A percentile compares a stretch with the other conserved stretches of the same genome.
phyloP scores from a whole-genome alignment of 345 rosid species.

The Gossypium turneri region DNA sequence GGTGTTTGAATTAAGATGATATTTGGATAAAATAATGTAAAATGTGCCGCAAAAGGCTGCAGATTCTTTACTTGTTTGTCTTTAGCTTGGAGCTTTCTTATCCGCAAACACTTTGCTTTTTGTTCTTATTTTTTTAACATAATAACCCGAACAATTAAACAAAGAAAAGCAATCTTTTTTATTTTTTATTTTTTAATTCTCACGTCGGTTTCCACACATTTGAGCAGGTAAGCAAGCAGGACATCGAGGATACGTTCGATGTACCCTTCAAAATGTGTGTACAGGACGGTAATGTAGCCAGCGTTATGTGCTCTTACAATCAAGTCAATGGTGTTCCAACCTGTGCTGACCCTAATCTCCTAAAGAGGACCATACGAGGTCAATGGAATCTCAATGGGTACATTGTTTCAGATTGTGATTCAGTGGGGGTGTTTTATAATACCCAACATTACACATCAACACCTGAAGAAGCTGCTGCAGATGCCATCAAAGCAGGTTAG shows the following conservation, averaged over 20 bases:
- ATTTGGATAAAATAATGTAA: too few relatives aligned
- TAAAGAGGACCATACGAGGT: conserved; percentile 48
- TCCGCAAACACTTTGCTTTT: not conserved
- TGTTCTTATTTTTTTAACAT: not conserved
- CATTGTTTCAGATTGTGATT: conserved; percentile 86
- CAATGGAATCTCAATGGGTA: conserved; percentile 89
- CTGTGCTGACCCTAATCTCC: conserved; percentile 73
- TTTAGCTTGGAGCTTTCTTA: too few relatives aligned
- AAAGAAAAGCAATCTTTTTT: not conserved
- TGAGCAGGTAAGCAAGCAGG: conserved; percentile 77
- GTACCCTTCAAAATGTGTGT: conserved; percentile 83
- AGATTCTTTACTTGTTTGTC: not conserved
- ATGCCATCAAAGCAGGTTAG: conserved; percentile 76
- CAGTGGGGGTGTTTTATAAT: conserved; percentile 64
- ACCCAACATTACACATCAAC: conserved; percentile 61
- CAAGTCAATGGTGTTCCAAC: conserved; percentile 84
- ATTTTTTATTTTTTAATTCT: not conserved
- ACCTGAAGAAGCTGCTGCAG: conserved; percentile 90
- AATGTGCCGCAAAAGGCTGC: not conserved
- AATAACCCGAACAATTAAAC: not conserved
- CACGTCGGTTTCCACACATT: conserved; percentile 17
- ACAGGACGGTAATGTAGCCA: conserved; percentile 70
- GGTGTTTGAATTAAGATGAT: too few relatives aligned
- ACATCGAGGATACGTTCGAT: conserved; percentile 69
- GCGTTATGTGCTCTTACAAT: conserved; percentile 92